These are phyloP conservation scores for Colletotrichum melonis DNA, from an alignment of 2,329 filamentous ascomycete genomes.

Conservation along the genomic window DNA sequence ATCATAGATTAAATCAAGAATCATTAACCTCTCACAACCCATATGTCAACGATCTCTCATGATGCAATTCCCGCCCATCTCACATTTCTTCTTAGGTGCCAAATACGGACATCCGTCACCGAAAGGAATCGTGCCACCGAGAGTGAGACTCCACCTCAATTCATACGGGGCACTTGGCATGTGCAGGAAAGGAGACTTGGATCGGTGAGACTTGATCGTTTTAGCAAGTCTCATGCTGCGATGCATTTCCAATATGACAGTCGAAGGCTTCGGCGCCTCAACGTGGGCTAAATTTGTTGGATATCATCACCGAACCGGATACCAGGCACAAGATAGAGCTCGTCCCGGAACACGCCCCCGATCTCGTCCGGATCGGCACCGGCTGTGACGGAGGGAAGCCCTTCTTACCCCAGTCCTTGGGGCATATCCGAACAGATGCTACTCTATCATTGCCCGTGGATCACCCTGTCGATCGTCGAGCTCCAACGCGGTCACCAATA, in stretches of 20 bases:
- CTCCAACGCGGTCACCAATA: too few species aligned
- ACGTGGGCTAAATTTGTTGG: background rate
- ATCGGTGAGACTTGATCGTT: too few species aligned
- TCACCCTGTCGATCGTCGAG: too few species aligned
- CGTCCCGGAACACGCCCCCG: background rate
- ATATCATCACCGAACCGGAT: background rate
- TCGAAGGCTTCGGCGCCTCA: background rate
- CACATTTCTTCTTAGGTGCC: background rate
- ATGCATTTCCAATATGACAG: background rate
- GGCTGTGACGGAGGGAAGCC: background rate
- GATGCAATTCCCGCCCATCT: background rate
- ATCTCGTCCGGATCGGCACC: background rate
- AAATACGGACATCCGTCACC: background rate
- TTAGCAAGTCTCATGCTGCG: background rate
- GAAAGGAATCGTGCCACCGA: background rate
- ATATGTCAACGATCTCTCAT: background rate
- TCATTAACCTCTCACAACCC: background rate
- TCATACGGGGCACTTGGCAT: too few species aligned
- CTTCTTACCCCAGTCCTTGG: background rate
- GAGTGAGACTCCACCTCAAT: background rate
- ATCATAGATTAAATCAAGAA: background rate
- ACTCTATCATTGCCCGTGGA: too few species aligned
- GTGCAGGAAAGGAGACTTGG: background rate
- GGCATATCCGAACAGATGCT: too few species aligned
- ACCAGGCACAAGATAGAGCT: background rate